Base-by-base conservation (phyloP, 345 rosid species). In the Chamaenerion angustifolium region DNA sequence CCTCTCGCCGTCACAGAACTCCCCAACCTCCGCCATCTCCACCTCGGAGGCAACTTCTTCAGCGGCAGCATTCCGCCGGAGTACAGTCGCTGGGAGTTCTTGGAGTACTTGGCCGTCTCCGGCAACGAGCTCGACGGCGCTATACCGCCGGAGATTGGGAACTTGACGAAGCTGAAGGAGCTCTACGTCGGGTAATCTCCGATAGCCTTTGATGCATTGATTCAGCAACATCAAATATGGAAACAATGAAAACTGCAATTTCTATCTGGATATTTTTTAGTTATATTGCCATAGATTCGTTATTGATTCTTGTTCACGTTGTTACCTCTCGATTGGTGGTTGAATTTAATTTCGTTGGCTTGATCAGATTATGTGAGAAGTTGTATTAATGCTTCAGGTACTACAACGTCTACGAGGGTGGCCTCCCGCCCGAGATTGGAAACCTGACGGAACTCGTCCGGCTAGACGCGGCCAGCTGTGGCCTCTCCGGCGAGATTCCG, bases 1-100 rank as follows among this genome's bases (percentile, higher is more conserved):
- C 98, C 95, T 12, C 23, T 90, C 19, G 66, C 79, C 56, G 93
- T 79, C 57, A 66, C 83, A 12, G 75, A 74, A 37, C 64, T 88
- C 50, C 69, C 81, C 12, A 78, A 31, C 47, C 66, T 74, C 59
- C 69, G 63, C 16, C 79, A 74, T 60, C 55, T 74, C 40, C 79
- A 74, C 51, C 71, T 74, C 52, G 79, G 79, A 7, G 79, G 79
- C 10, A 74, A 74, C 68, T 74, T 56, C 51, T 74, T 70, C 59
- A 8, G 19, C 44, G 79, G 79, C 0, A 51, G 19, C 41, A 71
- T 74, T 52, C 79, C 79, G 1, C 54, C 64, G 9, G 73, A 59
- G 54, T 74, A 68, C 40, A 88, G 95, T 56, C 51, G 57, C 18
- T 92, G 93, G 94, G 70, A 71, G 52, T 71, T 45, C 45, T 62